Evolutionary conservation across 2,329 filamentous ascomycete genomes (phyloP).

Genomic region (Arthrobotrys sphaeroides): DNA sequence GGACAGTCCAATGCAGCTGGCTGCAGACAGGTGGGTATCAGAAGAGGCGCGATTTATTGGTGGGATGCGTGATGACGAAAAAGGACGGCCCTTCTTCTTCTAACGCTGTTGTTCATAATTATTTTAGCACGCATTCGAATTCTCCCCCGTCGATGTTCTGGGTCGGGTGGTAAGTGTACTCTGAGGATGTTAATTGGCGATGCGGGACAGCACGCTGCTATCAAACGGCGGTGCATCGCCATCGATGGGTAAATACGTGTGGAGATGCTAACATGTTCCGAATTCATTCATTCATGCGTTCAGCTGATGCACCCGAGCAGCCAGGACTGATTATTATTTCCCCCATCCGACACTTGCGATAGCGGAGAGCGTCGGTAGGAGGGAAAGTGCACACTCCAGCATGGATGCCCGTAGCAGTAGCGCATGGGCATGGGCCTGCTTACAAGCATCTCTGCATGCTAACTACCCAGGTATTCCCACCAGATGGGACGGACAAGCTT

Average conservation of each 20-base stretch:
- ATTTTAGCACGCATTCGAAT: too few relatives aligned
- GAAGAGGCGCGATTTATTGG: constrained; percentile 50
- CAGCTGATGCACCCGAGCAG: neutral
- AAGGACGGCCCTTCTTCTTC: constrained; percentile 4
- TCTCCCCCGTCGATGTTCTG: too few relatives aligned
- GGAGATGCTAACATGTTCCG: neutral
- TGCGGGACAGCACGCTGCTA: neutral
- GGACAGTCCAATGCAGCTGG: constrained; percentile 35
- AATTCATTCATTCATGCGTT: constrained; percentile 7
- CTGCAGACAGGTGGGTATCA: constrained; percentile 16
- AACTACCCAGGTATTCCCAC: constrained; percentile 34
- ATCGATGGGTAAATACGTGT: neutral
- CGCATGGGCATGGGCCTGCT: constrained; percentile 25
- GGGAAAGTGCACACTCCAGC: constrained; percentile 24
- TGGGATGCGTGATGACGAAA: constrained; percentile 54
- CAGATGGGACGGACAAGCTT: constrained; percentile 31
- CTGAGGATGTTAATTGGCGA: neutral
- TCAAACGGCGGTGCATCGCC: neutral
- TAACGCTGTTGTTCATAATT: neutral
- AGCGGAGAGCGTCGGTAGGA: constrained; percentile 19
- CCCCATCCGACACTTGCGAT: constrained; percentile 11
- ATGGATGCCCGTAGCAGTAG: constrained; percentile 37
- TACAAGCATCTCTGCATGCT: constrained; percentile 23
- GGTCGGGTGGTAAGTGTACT: too few relatives aligned
- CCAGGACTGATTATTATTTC: constrained; percentile 2